A percentile compares a stretch with the other conserved stretches of the same genome.
phyloP scores from a whole-genome alignment of 768 basidiomycete genomes.

The Amanita subjunquillea region DNA sequence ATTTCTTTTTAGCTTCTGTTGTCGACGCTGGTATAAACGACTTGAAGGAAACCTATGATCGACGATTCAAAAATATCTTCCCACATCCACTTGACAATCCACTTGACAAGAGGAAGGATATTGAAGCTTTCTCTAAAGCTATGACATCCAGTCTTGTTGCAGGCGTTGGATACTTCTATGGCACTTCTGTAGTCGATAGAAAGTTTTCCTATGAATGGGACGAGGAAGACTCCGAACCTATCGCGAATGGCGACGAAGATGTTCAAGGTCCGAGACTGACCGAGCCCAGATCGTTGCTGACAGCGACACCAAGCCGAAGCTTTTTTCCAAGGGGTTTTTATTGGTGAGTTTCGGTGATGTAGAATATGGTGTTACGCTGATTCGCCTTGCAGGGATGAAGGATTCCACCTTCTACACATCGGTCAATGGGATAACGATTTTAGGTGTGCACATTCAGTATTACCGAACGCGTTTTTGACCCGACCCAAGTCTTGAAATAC shows the following conservation, averaged over 20 bases:
- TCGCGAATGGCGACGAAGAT: slow-evolving; percentile 26
- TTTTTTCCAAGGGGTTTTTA: slow-evolving; percentile 99
- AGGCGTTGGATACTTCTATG: slow-evolving; percentile 93
- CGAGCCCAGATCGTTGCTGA: slow-evolving; percentile 68
- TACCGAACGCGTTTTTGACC: not conserved
- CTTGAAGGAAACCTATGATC: slow-evolving; percentile 46
- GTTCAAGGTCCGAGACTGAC: slow-evolving; percentile 55
- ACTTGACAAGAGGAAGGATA: slow-evolving; percentile 32
- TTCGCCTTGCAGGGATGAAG: slow-evolving; percentile 69
- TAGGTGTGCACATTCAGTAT: slow-evolving; percentile 13
- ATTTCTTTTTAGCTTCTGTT: slow-evolving; percentile 34
- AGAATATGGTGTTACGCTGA: slow-evolving; percentile 6
- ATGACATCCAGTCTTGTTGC: slow-evolving; percentile 88
- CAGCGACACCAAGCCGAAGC: slow-evolving; percentile 90
- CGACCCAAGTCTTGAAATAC: slow-evolving; percentile 63
- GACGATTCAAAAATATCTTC: slow-evolving; percentile 62
- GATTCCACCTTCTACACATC: slow-evolving; percentile 88
- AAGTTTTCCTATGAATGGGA: slow-evolving; percentile 91
- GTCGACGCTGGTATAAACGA: slow-evolving; percentile 66
- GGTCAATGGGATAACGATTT: slow-evolving; percentile 92
- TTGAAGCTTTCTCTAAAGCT: slow-evolving; percentile 73
- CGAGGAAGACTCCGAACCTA: slow-evolving; percentile 36
- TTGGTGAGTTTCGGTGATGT: slow-evolving; percentile 41
- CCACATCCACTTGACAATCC: slow-evolving; percentile 52
- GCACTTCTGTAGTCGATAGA: slow-evolving; percentile 76